A percentile compares a stretch with the other conserved stretches of the same genome.
Evolutionary conservation across 208 protist genomes (phyloP).

Genomic region (Trichomonas tenax): DNA sequence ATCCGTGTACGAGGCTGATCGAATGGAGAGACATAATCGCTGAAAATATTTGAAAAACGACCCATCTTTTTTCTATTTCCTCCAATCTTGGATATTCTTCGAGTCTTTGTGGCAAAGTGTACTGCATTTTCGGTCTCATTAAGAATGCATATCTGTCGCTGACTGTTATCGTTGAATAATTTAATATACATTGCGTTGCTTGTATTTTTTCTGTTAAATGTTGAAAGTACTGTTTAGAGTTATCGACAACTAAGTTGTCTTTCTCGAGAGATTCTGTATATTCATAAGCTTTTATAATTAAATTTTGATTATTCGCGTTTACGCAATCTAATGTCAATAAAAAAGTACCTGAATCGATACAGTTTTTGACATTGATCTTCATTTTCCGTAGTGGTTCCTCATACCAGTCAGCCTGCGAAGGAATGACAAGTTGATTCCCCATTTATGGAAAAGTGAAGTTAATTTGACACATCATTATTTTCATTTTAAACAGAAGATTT

Average conservation of each 20-base stretch:
- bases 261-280: neutral
- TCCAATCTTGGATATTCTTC: neutral
- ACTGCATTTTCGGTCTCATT: neutral
- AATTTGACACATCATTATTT: no score
- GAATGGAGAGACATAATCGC: neutral
- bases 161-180: neutral
- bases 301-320: neutral
- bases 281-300: slow-evolving; percentile 2
- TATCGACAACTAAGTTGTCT: neutral
- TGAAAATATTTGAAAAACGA: neutral
- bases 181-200: neutral
- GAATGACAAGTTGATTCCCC: slow-evolving; percentile 3
- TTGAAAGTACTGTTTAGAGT: neutral
- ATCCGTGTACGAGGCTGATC: neutral
- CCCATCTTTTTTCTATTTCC: neutral
- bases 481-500: no score
- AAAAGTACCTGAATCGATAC: neutral
- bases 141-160: neutral
- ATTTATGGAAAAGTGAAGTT: neutral
- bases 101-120: neutral
- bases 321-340: neutral
- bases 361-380: neutral
- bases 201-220: neutral
- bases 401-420: neutral
- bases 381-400: neutral